A percentile compares a stretch with the other conserved stretches of the same genome.
Evolutionary conservation across 805 yeast species (phyloP).

Genomic region (Saccharomycopsis guyanensis): DNA sequence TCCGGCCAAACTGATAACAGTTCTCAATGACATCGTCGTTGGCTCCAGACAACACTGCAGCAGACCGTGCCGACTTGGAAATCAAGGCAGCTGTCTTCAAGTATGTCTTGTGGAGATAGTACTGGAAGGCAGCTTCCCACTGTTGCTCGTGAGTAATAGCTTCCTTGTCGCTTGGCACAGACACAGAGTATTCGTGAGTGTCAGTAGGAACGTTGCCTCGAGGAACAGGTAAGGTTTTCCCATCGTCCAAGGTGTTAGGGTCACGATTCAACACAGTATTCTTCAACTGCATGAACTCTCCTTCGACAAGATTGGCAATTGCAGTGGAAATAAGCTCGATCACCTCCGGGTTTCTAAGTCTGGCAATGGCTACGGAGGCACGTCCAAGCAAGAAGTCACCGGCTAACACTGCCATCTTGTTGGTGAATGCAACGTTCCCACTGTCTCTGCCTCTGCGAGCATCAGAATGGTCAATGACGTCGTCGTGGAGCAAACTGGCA

Average conservation of each 20-base stretch:
- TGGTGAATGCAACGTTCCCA: slow-evolving; percentile 90
- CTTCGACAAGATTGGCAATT: slow-evolving; percentile 94
- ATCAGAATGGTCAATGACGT: slow-evolving; percentile 87
- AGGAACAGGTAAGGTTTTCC: slow-evolving; percentile 40
- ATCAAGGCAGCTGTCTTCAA: slow-evolving; percentile 90
- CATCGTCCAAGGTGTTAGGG: slow-evolving; percentile 39
- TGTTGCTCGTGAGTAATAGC: slow-evolving; percentile 50
- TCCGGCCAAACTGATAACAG: slow-evolving; percentile 86
- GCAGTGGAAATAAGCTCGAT: slow-evolving; percentile 92
- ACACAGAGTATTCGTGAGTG: slow-evolving; percentile 50
- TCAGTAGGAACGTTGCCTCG: slow-evolving; percentile 57
- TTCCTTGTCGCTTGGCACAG: slow-evolving; percentile 15
- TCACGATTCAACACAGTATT: slow-evolving; percentile 69
- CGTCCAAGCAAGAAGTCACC: slow-evolving; percentile 94
- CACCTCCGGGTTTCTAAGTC: slow-evolving; percentile 94
- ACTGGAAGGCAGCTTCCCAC: slow-evolving; percentile 88
- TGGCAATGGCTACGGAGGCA: slow-evolving; percentile 91
- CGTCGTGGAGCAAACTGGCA: slow-evolving; percentile 91
- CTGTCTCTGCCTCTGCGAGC: slow-evolving; percentile 84
- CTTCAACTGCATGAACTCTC: slow-evolving; percentile 97
- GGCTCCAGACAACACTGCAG: slow-evolving; percentile 89
- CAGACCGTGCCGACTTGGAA: slow-evolving; percentile 87
- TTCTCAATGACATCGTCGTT: slow-evolving; percentile 67
- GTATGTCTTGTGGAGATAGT: slow-evolving; percentile 91
- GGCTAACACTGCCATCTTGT: slow-evolving; percentile 95